These are phyloP conservation scores for Dactylellina haptotyla DNA, from an alignment of 2,329 filamentous ascomycete species.

Conservation along the genomic window DNA sequence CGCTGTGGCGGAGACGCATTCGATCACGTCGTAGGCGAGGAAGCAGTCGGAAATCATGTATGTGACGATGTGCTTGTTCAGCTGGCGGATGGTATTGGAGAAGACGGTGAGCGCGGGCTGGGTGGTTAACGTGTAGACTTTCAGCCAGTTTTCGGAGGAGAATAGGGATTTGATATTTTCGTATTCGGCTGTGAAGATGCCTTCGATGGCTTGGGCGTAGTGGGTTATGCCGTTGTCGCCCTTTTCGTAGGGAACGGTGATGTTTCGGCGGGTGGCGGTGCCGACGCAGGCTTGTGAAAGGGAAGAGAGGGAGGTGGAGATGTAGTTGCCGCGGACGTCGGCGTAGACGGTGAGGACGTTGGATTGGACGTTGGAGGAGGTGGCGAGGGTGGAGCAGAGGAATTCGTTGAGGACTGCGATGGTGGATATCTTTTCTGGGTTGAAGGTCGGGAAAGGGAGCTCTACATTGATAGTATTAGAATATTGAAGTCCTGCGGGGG, in stretches of 20 bases:
- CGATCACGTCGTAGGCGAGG: constrained; percentile 92
- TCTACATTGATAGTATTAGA: constrained; percentile 61
- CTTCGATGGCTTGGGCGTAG: constrained; percentile 87
- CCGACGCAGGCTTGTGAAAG: constrained; percentile 86
- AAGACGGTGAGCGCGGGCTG: constrained; percentile 82
- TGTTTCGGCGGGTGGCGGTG: constrained; percentile 75
- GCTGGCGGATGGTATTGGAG: constrained; percentile 82
- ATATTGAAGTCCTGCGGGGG: constrained; percentile 21
- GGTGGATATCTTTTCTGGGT: constrained; percentile 74
- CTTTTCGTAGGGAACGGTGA: constrained; percentile 78
- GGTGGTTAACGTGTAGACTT: constrained; percentile 81
- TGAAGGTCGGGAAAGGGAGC: constrained; percentile 80
- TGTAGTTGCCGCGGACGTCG: constrained; percentile 84
- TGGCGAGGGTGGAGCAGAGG: constrained; percentile 57
- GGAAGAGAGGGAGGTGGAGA: constrained; percentile 83
- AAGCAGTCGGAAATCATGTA: constrained; percentile 93
- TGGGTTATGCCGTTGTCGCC: constrained; percentile 91
- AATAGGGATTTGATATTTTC: constrained; percentile 91
- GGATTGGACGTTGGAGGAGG: constrained; percentile 57
- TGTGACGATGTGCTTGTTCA: constrained; percentile 87
- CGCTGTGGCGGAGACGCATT: constrained; percentile 83
- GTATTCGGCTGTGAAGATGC: constrained; percentile 86
- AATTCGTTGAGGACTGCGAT: constrained; percentile 57
- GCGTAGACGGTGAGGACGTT: constrained; percentile 77
- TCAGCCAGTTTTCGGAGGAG: constrained; percentile 81